Evolutionary conservation across 2,329 filamentous ascomycete species (phyloP), one percentile per base, ranked within the genome.

Genomic region (Phialophora tarda): DNA sequence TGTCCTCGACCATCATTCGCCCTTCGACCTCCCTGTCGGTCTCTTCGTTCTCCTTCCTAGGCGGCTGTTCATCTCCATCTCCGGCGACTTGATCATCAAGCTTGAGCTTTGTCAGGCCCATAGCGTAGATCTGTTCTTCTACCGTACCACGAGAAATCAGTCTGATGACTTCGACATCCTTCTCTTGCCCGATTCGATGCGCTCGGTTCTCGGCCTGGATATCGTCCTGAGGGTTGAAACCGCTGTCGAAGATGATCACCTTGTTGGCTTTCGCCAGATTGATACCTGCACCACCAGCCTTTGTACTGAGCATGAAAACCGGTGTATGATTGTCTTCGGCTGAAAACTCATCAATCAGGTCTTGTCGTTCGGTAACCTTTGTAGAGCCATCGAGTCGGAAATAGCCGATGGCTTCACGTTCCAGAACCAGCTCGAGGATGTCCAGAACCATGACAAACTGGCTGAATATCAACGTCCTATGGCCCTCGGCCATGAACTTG

Each of bases 201-300:
- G 95, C 95, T 21, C 95, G 89, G 77, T 99, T 98, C 82, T 98
- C 95, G 0, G 95, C 95, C 77, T 99, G 95, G n/a, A 97, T 89
- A 75, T 99, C 95, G 72, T 98, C 94, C 76, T 99, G 95, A 0
- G 95, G 95, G 73, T 99, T 99, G 81, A 97, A 97, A n/a, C 89
- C 92, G 70, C 91, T 91, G 78, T 99, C 95, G 77, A 98, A 97
- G 74, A 99, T 95, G 78, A 99, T 88, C 72, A 99, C 94, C 79
- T 97, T 98, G 82, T 98, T 98, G 4, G 95, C 95, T 41, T 91
- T 91, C 7, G 94, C 95, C 62, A 99, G 81, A 78, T 99, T 99
- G 81, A 99, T 96, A 48, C 95, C 95, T 0, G 94, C 95, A n/a
- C 95, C 95, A 60, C 95, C 95, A 0, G 94, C 93, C 67, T 93